Evolutionary conservation across 306 rosid species (phyloP).

Genomic region (Prinsepia uniflora): DNA sequence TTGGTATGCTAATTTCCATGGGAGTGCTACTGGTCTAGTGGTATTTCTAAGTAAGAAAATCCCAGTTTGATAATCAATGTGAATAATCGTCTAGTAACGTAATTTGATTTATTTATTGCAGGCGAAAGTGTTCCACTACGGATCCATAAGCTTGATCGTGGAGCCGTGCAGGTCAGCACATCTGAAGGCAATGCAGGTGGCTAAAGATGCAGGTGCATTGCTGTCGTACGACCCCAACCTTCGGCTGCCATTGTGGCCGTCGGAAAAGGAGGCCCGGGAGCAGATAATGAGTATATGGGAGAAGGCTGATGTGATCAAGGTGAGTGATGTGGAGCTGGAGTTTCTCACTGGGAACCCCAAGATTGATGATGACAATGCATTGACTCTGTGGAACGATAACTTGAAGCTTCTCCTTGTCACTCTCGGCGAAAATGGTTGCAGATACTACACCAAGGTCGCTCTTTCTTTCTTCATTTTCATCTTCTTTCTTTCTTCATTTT

Average conservation of each 20-base stretch:
- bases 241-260: constrained; percentile 75
- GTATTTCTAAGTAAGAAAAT: too few species aligned
- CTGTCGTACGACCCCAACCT: constrained; percentile 93
- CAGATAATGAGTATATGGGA: constrained; percentile 93
- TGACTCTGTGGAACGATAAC: constrained; percentile 74
- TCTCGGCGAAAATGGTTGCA: constrained; percentile 85
- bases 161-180: constrained; percentile 99
- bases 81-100: too few species aligned
- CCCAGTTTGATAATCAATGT: too few species aligned
- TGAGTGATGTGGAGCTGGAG: constrained; percentile 80
- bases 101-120: constrained; percentile 8
- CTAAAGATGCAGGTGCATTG: constrained; percentile 78
- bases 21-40: not conserved
- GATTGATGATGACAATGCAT: constrained; percentile 69
- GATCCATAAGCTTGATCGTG: constrained; percentile 93
- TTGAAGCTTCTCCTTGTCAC: constrained; percentile 92
- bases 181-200: constrained; percentile 79
- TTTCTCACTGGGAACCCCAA: constrained; percentile 70
- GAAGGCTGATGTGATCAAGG: constrained; percentile 80
- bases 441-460: constrained; percentile 85
- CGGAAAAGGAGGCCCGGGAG: constrained; percentile 64
- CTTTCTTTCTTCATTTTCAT: not conserved
- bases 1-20: too few species aligned
- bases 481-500: not conserved
- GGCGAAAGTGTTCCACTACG: constrained; percentile 91